A percentile compares a stretch with the other conserved stretches of the same genome.
Evolutionary conservation across 257 asterid genomes (phyloP).

Genomic region (Lycium ferocissimum): DNA sequence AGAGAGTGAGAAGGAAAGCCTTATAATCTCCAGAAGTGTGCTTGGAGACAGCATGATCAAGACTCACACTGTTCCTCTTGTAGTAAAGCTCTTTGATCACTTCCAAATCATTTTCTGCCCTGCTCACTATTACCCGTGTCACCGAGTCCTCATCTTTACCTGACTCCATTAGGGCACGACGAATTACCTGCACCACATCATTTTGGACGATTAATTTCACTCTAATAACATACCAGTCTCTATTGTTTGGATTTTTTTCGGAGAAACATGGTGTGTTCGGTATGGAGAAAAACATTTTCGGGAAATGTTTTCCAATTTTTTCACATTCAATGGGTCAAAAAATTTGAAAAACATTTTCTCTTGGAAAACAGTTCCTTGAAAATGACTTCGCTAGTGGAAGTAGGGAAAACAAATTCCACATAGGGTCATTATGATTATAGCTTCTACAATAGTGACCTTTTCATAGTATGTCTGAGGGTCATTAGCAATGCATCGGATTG

Average conservation of each 20-base stretch:
- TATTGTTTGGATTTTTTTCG: too few relatives aligned
- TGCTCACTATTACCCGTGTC: slow-evolving; percentile 66
- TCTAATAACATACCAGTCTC: too few relatives aligned
- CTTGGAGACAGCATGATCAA: slow-evolving; percentile 65
- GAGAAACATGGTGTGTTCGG: too few relatives aligned
- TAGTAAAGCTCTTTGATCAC: slow-evolving; percentile 55
- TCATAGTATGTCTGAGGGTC: slow-evolving; percentile 73
- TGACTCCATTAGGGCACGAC: slow-evolving; percentile 49
- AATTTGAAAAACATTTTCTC: too few relatives aligned
- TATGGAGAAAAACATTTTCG: too few relatives aligned
- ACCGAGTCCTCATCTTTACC: slow-evolving; percentile 71
- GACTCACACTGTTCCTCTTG: slow-evolving; percentile 70
- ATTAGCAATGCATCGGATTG: slow-evolving; percentile 56
- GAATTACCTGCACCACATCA: slow-evolving; percentile 49
- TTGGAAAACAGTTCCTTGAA: too few relatives aligned
- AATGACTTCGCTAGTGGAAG: too few relatives aligned
- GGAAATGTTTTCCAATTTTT: too few relatives aligned
- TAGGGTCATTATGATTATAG: too few relatives aligned
- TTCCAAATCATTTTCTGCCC: slow-evolving; percentile 76
- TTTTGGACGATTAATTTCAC: too few relatives aligned
- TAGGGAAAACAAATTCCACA: too few relatives aligned
- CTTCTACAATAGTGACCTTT: slow-evolving; percentile 51
- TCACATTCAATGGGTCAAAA: too few relatives aligned
- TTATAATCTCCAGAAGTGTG: slow-evolving; percentile 77
- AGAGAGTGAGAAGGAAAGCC: slow-evolving; percentile 66